Percentiles rank a stretch among this genome's conserved stretches.
phyloP scores from a whole-genome alignment of 495 filamentous ascomycete genomes.

The Hypoxylon perforatum region DNA sequence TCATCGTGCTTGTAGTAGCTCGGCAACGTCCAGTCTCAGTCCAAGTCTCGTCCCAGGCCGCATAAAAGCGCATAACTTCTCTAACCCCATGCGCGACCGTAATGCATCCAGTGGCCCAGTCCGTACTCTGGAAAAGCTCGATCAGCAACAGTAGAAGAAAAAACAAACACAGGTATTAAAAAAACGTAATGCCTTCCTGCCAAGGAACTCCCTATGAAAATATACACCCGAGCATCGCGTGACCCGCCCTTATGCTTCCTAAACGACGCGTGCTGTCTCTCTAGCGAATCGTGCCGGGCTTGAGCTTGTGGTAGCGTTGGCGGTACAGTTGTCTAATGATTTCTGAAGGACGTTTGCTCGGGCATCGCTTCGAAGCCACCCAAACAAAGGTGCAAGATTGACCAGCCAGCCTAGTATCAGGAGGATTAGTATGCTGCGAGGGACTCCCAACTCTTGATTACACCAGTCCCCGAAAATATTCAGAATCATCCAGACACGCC shows the following conservation, averaged over 20 bases:
- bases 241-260: constrained; percentile 40
- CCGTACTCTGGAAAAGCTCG: constrained; percentile 28
- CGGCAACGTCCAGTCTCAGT: constrained; percentile 41
- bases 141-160: constrained; percentile 37
- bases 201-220: constrained; percentile 50
- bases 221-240: constrained; percentile 49
- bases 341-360: neutral
- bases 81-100: constrained; percentile 17
- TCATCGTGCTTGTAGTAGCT: constrained; percentile 39
- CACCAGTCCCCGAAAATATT: constrained; percentile 22
- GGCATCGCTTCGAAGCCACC: constrained; percentile 19
- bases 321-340: constrained; percentile 7
- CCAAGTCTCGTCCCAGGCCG: constrained; percentile 19
- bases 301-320: neutral
- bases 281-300: constrained; percentile 7
- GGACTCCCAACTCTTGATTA: constrained; percentile 13
- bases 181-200: constrained; percentile 49
- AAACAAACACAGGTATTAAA: constrained; percentile 47
- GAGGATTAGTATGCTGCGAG: constrained; percentile 27
- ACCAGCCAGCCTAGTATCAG: constrained; percentile 21
- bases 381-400: constrained; percentile 11
- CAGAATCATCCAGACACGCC: constrained; percentile 27
- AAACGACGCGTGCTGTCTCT: constrained; percentile 34
- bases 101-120: constrained; percentile 29
- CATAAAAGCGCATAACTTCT: constrained; percentile 21